Percentiles rank a stretch among this genome's conserved stretches.
These are phyloP conservation scores for Rheum nobile DNA, from an alignment of 148 eudicot genomes.

Conservation along the genomic window DNA sequence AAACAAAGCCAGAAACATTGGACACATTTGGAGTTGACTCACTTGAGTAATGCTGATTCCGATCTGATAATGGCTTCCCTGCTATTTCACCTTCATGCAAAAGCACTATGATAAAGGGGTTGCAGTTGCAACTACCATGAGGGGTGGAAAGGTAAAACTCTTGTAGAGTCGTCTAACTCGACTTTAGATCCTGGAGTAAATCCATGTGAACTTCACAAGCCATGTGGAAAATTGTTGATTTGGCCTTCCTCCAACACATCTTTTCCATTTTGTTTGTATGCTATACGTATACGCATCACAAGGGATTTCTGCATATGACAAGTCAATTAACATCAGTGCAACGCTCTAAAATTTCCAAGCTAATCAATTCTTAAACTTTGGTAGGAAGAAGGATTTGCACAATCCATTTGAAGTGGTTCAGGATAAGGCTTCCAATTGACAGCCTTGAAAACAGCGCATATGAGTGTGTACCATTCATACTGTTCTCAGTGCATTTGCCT, in stretches of 20 bases:
- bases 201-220: slow-evolving; percentile 28
- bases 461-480: not conserved
- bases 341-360: not conserved
- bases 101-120: not conserved
- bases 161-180: too few relatives aligned
- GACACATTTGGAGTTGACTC: slow-evolving; percentile 1
- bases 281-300: slow-evolving; percentile 83
- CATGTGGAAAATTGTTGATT: slow-evolving; percentile 77
- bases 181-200: not conserved
- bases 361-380: not conserved
- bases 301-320: slow-evolving; percentile 58
- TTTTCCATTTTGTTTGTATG: slow-evolving; percentile 57
- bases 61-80: not conserved
- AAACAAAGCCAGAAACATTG: not conserved
- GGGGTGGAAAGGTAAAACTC: not conserved
- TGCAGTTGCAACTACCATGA: not conserved
- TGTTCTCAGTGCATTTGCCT: not conserved
- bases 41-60: not conserved
- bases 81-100: not conserved
- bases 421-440: not conserved
- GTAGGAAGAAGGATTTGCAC: not conserved
- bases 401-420: not conserved
- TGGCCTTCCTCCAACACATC: slow-evolving; percentile 87
- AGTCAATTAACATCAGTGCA: not conserved
- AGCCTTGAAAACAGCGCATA: not conserved